phyloP scores from a whole-genome alignment of 306 rosid species.

The Oxytropis ochrocephala region DNA sequence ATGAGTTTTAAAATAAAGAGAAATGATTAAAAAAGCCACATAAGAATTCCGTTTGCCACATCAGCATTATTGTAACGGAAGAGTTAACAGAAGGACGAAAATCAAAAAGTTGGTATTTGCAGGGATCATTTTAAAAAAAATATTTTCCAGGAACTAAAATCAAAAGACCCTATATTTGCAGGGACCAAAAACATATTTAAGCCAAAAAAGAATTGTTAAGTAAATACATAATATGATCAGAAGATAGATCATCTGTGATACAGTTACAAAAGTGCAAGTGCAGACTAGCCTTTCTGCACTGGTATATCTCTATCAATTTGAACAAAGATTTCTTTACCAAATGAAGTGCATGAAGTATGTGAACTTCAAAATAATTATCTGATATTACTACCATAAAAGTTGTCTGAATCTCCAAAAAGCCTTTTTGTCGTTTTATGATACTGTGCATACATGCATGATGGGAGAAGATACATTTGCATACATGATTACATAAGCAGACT shows the following conservation, averaged over 20 bases:
- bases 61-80: no score
- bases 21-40: no score
- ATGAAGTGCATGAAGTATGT: background rate
- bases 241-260: background rate
- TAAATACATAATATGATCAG: constrained; percentile 1
- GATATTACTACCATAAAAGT: background rate
- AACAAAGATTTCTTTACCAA: constrained; percentile 8
- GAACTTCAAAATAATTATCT: background rate
- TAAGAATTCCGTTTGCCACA: no score
- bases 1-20: no score
- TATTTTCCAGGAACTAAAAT: no score
- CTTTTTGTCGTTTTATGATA: background rate
- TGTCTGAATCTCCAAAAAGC: background rate
- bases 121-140: no score
- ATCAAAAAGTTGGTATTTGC: no score
- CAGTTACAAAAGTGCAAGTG: background rate
- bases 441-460: background rate
- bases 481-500: background rate
- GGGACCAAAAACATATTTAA: no score
- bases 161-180: no score
- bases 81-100: no score
- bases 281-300: background rate
- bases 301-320: background rate
- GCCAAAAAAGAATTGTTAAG: no score
- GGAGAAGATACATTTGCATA: background rate